Conservation (phyloP, 192 early-diverging fungal species). For the Backusella parvicylindrica region DNA sequence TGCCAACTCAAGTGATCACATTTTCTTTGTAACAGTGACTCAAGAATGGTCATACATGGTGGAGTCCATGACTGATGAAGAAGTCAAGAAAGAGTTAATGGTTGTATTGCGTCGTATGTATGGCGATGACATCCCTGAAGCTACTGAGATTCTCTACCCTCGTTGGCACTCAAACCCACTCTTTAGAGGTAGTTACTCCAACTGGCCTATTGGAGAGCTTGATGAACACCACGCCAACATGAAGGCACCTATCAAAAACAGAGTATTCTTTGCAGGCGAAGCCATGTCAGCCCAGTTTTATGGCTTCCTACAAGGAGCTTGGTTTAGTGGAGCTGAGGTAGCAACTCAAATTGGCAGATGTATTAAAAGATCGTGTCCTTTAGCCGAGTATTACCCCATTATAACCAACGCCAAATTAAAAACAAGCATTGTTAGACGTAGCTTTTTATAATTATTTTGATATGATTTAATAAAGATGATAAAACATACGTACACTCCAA, state of each 20-base stretch:
- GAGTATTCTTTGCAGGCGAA: conserved; percentile 40
- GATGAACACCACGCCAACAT: conserved; percentile 34
- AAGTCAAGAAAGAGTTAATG: conserved; percentile 26
- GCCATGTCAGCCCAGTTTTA: conserved; percentile 28
- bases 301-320: conserved; percentile 30
- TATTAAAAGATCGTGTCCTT: conserved; percentile 21
- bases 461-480: not conserved
- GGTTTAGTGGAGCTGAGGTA: conserved; percentile 22
- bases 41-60: conserved; percentile 22
- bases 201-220: conserved; percentile 39
- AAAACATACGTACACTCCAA: not conserved
- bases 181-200: conserved; percentile 36
- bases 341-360: conserved; percentile 13
- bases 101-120: conserved; percentile 31
- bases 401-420: conserved; percentile 10
- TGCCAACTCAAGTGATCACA: conserved; percentile 15
- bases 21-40: conserved; percentile 36
- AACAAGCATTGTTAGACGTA: conserved; percentile 6
- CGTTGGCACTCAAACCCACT: conserved; percentile 37
- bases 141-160: conserved; percentile 27
- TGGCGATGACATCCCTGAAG: conserved; percentile 24
- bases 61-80: conserved; percentile 25
- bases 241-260: conserved; percentile 29
- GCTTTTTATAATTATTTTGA: not conserved
- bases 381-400: conserved; percentile 22